Percentiles rank a stretch among this genome's conserved stretches.
phyloP scores from a whole-genome alignment of 2,329 filamentous ascomycete species.

The Dactylellina drechsleri region DNA sequence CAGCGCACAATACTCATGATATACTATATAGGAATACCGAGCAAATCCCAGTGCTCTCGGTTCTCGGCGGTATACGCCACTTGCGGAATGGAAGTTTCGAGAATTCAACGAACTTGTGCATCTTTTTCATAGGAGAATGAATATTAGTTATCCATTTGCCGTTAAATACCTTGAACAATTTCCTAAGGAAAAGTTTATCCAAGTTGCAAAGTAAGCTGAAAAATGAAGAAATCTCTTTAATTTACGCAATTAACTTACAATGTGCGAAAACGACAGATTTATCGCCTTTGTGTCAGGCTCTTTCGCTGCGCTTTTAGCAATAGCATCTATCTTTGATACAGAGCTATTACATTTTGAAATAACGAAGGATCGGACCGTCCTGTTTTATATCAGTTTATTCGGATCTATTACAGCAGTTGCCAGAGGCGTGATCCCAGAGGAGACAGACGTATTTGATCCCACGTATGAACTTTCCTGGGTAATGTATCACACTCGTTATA shows the following conservation, averaged over 20 bases:
- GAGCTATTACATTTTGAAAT: slow-evolving; percentile 96
- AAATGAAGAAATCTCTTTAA: background rate
- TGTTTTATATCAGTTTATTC: slow-evolving; percentile 89
- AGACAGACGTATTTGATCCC: slow-evolving; percentile 89
- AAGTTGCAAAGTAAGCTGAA: slow-evolving; percentile 69
- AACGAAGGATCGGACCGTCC: slow-evolving; percentile 83
- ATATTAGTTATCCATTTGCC: slow-evolving; percentile 95
- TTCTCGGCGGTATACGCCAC: slow-evolving; percentile 88
- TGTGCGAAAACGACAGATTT: slow-evolving; percentile 66
- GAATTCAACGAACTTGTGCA: slow-evolving; percentile 98
- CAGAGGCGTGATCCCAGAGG: slow-evolving; percentile 84
- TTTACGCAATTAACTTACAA: background rate
- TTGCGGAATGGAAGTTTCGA: slow-evolving; percentile 97
- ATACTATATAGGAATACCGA: slow-evolving; percentile 84
- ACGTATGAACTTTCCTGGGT: slow-evolving; percentile 88
- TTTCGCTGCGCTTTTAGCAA: slow-evolving; percentile 82
- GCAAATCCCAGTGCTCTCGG: slow-evolving; percentile 88
- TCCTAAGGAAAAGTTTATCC: slow-evolving; percentile 91
- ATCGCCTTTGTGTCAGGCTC: slow-evolving; percentile 88
- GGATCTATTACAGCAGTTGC: slow-evolving; percentile 84
- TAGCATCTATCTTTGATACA: slow-evolving; percentile 86
- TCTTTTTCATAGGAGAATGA: slow-evolving; percentile 85
- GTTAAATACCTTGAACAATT: slow-evolving; percentile 95
- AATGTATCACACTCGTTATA: slow-evolving; percentile 91
- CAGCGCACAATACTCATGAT: background rate